These are phyloP conservation scores for Calonectria hawksworthii DNA, from an alignment of 2,329 filamentous ascomycete genomes.

Conservation along the genomic window DNA sequence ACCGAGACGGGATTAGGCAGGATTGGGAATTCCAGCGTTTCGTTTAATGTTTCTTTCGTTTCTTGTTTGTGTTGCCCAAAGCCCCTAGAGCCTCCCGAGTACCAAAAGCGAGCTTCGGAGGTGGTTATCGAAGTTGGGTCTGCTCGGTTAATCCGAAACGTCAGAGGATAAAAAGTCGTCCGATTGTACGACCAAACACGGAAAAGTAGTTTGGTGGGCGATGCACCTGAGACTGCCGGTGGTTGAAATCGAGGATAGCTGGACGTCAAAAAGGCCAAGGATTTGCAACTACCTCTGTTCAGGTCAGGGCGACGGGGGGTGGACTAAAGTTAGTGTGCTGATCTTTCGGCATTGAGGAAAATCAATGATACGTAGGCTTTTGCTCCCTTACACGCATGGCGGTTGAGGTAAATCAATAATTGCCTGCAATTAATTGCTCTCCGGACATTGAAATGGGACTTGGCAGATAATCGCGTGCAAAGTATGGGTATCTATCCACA, in stretches of 20 bases:
- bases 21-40: constrained; percentile 42
- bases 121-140: constrained; percentile 17
- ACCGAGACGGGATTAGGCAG: constrained; percentile 30
- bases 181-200: constrained; percentile 27
- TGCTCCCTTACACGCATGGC: constrained; percentile 33
- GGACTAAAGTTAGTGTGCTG: constrained; percentile 13
- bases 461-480: constrained; percentile 41
- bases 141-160: constrained; percentile 34
- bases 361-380: constrained; percentile 39
- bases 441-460: constrained; percentile 33
- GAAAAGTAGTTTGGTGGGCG: constrained; percentile 27
- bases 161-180: constrained; percentile 34
- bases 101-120: constrained; percentile 4
- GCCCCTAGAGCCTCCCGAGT: constrained; percentile 22
- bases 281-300: constrained; percentile 9
- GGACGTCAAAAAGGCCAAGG: not conserved
- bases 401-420: constrained; percentile 35
- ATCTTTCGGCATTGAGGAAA: constrained; percentile 21
- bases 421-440: constrained; percentile 38
- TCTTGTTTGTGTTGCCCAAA: constrained; percentile 33
- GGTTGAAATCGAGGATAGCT: constrained; percentile 27
- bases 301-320: not conserved
- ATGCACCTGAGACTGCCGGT: constrained; percentile 36
- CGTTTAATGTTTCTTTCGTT: constrained; percentile 47
- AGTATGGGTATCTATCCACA: constrained; percentile 36